Base-by-base conservation (phyloP, 2,329 filamentous ascomycete species). In the Thielaviopsis punctulata region DNA sequence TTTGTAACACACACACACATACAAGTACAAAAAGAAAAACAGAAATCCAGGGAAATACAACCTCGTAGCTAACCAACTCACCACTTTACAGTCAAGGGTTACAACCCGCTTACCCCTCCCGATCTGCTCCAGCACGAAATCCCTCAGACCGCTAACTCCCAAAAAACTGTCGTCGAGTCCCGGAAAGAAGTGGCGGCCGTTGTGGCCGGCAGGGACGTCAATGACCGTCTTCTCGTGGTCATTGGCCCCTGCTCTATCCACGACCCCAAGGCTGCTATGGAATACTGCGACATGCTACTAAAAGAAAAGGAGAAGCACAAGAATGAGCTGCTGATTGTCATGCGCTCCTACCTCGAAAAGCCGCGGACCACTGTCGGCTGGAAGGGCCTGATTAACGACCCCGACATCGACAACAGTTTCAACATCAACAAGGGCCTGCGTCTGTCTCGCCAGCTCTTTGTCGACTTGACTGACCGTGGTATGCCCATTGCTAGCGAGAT, bases 331-430 rank as follows among this genome's bases (percentile, higher is more conserved):
- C 75, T 93, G 60, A 92, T 98, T 60, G 84, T 98, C 56, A 98
- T 98, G 92, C 85, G 92, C 60, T 86, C 87, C 58, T 98, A 98
- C 77, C 80, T 98, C 56, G 92, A 98, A 76, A 98, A 98, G 76
- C 92, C 92, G 21, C 82, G 92, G 58, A 98, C 92, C 24, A 98
- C 92, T 0, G 87, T 98, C 24, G 92, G 92, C 60, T 98, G 92
- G 92, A 98, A 98, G 73, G 92, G 92, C 48, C 73, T 98, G 61
- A 94, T 98, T 72, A 96, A 98, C 66, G 92, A 98, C 68, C 92
- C 92, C 1, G 90, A 96, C 63, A 94, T 98, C 64, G 89, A 96
- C 68, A 90, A 95, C 66, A 92, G 84, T 68, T 96, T 95, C 83
- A 82, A 95, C 70, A 96, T 98, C 72, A 96, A 96, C 76, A 96